These are phyloP conservation scores for Hanseniaspora clermontiae DNA, from an alignment of 805 yeast species.

Conservation along the genomic window DNA sequence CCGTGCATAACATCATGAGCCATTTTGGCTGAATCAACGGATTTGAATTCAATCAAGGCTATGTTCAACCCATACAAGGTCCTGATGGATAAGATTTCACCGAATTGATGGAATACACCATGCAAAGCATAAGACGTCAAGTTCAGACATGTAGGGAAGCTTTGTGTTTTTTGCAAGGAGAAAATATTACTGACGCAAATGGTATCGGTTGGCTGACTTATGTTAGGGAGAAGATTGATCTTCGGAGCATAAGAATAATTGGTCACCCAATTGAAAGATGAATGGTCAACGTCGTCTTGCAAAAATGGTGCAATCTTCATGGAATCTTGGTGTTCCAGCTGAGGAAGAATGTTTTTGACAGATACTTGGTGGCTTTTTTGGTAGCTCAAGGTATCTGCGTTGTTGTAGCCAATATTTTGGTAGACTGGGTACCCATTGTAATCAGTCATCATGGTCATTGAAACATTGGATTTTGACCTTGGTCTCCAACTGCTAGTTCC, in stretches of 20 bases:
- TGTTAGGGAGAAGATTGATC: constrained; percentile 51
- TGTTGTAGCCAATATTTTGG: constrained; percentile 24
- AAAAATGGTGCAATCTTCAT: constrained; percentile 26
- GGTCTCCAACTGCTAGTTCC: background rate
- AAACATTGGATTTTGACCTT: constrained; percentile 1
- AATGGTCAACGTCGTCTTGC: constrained; percentile 49
- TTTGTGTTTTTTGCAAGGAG: constrained; percentile 25
- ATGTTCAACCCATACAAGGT: constrained; percentile 38
- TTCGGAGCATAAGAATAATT: constrained; percentile 62
- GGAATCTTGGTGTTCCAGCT: background rate
- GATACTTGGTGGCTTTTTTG: constrained; percentile 1
- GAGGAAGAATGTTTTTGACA: background rate
- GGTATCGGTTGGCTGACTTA: constrained; percentile 63
- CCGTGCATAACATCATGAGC: constrained; percentile 72
- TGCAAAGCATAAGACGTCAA: constrained; percentile 37
- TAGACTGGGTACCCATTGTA: constrained; percentile 14
- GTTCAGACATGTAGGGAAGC: constrained; percentile 35
- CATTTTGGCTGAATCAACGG: constrained; percentile 61
- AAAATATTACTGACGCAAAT: constrained; percentile 62
- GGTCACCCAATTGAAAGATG: constrained; percentile 50
- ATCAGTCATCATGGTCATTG: background rate
- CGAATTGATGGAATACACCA: constrained; percentile 51
- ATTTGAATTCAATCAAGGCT: constrained; percentile 61
- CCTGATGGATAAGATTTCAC: constrained; percentile 47
- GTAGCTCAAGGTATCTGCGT: constrained; percentile 3